Conservation (phyloP, 495 filamentous ascomycete species). For the Penicillium parvum region DNA sequence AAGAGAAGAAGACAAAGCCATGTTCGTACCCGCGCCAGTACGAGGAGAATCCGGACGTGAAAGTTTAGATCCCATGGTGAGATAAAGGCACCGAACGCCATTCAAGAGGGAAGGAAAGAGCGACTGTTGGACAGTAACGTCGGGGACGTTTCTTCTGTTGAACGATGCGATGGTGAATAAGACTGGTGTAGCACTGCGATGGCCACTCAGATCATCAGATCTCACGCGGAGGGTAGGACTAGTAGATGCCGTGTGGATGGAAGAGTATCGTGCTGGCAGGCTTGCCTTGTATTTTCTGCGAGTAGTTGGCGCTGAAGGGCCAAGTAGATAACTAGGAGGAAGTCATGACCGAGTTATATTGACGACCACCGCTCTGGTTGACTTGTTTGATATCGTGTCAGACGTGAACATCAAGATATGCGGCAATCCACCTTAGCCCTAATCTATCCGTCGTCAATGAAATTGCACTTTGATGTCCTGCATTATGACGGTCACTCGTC, state of each 20-base stretch:
- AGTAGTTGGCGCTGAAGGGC: neutral
- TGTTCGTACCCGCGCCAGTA: conserved; percentile 4
- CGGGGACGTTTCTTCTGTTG: conserved; percentile 8
- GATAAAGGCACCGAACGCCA: conserved; percentile 4
- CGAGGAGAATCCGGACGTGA: neutral
- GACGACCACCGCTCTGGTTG: too few species aligned
- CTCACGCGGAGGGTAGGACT: conserved; percentile 2
- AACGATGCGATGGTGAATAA: neutral
- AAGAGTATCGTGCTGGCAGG: neutral
- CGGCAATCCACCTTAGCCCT: conserved; percentile 3
- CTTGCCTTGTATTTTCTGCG: neutral
- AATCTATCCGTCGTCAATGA: neutral
- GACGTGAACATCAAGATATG: conserved; percentile 3
- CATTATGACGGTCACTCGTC: too few species aligned
- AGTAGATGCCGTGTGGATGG: neutral
- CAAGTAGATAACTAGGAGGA: conserved; percentile 4
- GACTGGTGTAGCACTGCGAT: conserved; percentile 5
- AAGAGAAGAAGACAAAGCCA: conserved; percentile 1
- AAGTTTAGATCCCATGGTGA: conserved; percentile 5
- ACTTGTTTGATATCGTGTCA: neutral
- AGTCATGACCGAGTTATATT: conserved; percentile 3
- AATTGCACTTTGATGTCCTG: neutral
- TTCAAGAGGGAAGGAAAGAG: conserved; percentile 2
- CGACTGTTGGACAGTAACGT: neutral
- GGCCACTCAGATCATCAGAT: neutral